Percentiles rank a stretch among this genome's conserved stretches.
These are phyloP conservation scores for Penicillium ochrochloron DNA, from an alignment of 495 filamentous ascomycete species.

Conservation along the genomic window DNA sequence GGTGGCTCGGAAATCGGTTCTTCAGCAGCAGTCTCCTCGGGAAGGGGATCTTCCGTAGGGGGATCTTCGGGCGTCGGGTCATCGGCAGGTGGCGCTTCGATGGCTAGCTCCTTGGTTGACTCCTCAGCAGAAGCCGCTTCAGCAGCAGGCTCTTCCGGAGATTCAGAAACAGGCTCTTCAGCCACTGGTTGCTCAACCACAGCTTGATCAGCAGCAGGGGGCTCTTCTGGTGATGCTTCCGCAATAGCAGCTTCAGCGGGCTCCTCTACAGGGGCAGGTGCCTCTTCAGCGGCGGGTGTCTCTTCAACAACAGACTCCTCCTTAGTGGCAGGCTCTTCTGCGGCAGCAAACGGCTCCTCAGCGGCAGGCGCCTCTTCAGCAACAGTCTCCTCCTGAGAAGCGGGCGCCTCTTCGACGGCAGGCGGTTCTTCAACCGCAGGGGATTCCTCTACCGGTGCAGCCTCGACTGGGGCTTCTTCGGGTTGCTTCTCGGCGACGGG, in stretches of 20 bases:
- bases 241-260: constrained; percentile 8
- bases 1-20: constrained; percentile 18
- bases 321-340: background rate
- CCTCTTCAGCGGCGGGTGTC: constrained; percentile 3
- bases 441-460: constrained; percentile 16
- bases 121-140: constrained; percentile 13
- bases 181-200: constrained; percentile 18
- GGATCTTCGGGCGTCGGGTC: constrained; percentile 10
- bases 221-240: constrained; percentile 3
- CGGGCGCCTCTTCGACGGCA: background rate
- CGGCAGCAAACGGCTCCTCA: background rate
- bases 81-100: constrained; percentile 19
- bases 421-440: too few species aligned
- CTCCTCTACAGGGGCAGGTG: background rate
- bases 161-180: constrained; percentile 24
- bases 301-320: background rate
- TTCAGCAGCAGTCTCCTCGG: constrained; percentile 16
- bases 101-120: constrained; percentile 5
- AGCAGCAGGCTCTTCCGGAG: constrained; percentile 10
- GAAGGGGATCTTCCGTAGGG: constrained; percentile 7
- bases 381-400: constrained; percentile 8
- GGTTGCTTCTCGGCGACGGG: background rate
- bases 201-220: constrained; percentile 14
- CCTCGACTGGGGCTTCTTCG: constrained; percentile 16
- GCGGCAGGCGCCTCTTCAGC: constrained; percentile 11